Base-by-base conservation (phyloP, 371 early-diverging fungal species). In the Lichtheimia corymbifera region DNA sequence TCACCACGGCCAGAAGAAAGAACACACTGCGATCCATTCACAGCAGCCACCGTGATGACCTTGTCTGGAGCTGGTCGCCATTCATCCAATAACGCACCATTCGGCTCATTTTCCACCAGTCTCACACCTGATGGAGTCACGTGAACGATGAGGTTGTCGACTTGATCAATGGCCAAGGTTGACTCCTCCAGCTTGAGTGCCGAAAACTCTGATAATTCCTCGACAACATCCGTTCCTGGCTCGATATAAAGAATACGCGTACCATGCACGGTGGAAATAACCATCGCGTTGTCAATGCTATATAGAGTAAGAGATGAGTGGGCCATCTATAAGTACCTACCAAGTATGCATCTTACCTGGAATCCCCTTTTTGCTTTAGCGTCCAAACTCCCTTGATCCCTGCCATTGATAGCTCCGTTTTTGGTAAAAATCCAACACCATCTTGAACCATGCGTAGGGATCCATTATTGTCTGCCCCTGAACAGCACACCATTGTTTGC, bases 401-500 rank as follows among this genome's bases (percentile, higher is more conserved):
- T 4, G 74, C 73, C 24, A 93, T 76, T 15, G 83, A 80, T 35
- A 92, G 40, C 0, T 67, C 63, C 2, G 82, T 85, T 18, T 85
- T 68, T 40, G 84, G 84, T n/a, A 81, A 73, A 45, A 97, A 87
- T 12, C 94, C 96, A 41, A 96, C 83, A 9, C 98, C 97, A 70
- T 91, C 93, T 49, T 93, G 83, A 27, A 97, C 85, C 5, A 95
- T 77, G 25, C 95, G 82, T 50, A 97, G 71, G 1, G 88, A 80
- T 6, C 94, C 93, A 63, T 88, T 85, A 56, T 86, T 83, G 54
- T 80, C 82, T 3, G 73, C 81, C 1, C 97, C 96, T 5, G 92
- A 90, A 65, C 95, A 95, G n/a, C 95, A 88, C 1, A 97, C 89
- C 50, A 96, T 79, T 49, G 91, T 89, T 40, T 88, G 85, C 83